phyloP scores from a whole-genome alignment of 176 grass and related monocot genomes.

The Poa annua region DNA sequence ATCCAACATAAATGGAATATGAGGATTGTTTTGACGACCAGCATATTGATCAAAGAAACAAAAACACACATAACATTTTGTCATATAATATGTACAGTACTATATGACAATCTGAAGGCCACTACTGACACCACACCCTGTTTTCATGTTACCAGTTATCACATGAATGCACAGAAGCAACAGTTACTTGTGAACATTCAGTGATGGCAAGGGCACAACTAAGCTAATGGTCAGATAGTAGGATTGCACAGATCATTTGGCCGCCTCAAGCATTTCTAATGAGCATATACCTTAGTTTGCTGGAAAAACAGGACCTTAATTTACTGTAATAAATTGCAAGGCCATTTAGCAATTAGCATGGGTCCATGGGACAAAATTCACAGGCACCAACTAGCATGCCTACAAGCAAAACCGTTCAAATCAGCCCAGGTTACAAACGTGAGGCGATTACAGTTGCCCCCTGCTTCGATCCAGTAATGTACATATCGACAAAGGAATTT shows the following conservation, averaged over 20 bases:
- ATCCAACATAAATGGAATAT: neutral
- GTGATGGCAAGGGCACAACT: neutral
- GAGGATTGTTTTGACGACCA: neutral
- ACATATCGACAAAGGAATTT: neutral
- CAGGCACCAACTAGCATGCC: too few relatives aligned
- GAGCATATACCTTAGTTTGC: neutral
- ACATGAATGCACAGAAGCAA: neutral
- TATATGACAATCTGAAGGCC: too few relatives aligned
- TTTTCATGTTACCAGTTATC: neutral
- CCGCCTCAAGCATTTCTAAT: neutral
- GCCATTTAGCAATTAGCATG: neutral
- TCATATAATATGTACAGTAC: neutral
- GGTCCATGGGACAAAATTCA: neutral
- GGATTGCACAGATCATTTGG: neutral
- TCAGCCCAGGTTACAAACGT: neutral
- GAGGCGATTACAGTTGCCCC: neutral
- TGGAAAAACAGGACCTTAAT: neutral
- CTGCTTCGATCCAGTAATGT: neutral
- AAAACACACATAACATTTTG: neutral
- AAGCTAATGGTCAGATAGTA: neutral
- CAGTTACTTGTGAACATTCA: neutral
- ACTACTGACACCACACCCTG: too few relatives aligned
- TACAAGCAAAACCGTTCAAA: neutral
- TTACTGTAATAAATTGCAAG: neutral
- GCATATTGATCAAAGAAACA: neutral